Base-by-base conservation (phyloP, 768 basidiomycete species). In the Pulveroboletus ravenelii region DNA sequence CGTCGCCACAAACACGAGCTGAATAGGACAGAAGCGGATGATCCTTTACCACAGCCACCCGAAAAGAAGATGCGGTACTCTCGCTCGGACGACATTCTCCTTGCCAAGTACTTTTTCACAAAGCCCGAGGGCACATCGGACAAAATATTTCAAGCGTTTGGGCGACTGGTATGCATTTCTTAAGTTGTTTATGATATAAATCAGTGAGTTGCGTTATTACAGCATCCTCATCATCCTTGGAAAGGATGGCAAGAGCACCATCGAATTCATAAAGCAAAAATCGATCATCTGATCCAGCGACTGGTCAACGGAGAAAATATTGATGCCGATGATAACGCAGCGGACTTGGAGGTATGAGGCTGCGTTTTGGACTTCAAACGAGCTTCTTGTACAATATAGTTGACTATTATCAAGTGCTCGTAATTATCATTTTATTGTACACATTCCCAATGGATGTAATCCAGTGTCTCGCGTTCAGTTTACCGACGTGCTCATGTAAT, bases 161-260 rank as follows among this genome's bases (percentile, higher is more conserved):
- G 81, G 12, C 76, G 83, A 50, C 50, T 74, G 71, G 89, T 90
- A 56, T 53, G 80, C 63, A 34, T 45, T 39, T 23, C 17, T 51
- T 35, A 18, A 44, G 41, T 8, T 10, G 20, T 27, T 39, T 41
- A n/a, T 18, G 23, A 49, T 40, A 48, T 5, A 23, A 10, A 15
- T 48, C 3, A 15, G 18, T 50, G 17, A 60, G 23, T 18, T 38
- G 6, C 18, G 45, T 42, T 47, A n/a, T 49, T 54, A 15, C 59
- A 93, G 89, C 78, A 91, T 66, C 81, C 89, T 2, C 87, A 91
- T 63, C 90, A 93, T 71, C 90, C 90, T 3, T 93, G 90, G 90
- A 93, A 93, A 65, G 90, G 90, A 13, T 93, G 90, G 90, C 90
- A 93, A 66, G 90, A 93, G 60, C 90, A 92, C 63, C 85, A 91